These are phyloP conservation scores for Xylaria acuta DNA, from an alignment of 495 filamentous ascomycete genomes.

Conservation along the genomic window DNA sequence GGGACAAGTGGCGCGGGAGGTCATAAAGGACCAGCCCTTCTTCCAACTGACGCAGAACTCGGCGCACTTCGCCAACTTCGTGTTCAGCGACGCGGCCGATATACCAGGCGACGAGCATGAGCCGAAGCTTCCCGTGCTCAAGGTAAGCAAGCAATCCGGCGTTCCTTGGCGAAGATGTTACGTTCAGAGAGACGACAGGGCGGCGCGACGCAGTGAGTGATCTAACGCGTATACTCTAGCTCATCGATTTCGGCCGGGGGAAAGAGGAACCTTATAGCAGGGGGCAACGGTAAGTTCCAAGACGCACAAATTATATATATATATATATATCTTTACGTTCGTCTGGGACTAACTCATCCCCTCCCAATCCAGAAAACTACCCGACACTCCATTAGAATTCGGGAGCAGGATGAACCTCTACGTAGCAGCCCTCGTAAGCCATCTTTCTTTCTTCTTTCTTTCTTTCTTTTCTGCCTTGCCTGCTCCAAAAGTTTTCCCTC, in stretches of 20 bases:
- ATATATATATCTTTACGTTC: neutral
- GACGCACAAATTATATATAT: neutral
- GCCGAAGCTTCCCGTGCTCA: neutral
- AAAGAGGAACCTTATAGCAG: neutral
- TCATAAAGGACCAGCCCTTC: neutral
- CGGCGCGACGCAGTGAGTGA: neutral
- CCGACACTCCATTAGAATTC: neutral
- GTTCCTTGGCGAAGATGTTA: neutral
- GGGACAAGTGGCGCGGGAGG: neutral
- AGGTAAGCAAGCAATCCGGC: neutral
- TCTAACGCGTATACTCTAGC: neutral
- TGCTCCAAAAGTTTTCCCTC: neutral
- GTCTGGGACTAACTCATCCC: neutral
- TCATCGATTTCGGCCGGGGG: slow-evolving; percentile 13
- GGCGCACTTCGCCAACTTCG: neutral
- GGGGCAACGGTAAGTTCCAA: neutral
- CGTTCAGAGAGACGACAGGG: too few relatives aligned
- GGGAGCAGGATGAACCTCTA: slow-evolving; percentile 2
- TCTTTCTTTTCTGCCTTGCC: too few relatives aligned
- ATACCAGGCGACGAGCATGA: neutral
- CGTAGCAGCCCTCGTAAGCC: neutral
- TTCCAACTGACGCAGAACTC: neutral
- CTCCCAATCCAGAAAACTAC: neutral
- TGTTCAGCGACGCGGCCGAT: neutral
- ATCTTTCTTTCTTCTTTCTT: too few relatives aligned